These are phyloP conservation scores for Teratosphaeriaceae sp. DNA, from an alignment of 2,329 filamentous ascomycete species.

Conservation along the genomic window DNA sequence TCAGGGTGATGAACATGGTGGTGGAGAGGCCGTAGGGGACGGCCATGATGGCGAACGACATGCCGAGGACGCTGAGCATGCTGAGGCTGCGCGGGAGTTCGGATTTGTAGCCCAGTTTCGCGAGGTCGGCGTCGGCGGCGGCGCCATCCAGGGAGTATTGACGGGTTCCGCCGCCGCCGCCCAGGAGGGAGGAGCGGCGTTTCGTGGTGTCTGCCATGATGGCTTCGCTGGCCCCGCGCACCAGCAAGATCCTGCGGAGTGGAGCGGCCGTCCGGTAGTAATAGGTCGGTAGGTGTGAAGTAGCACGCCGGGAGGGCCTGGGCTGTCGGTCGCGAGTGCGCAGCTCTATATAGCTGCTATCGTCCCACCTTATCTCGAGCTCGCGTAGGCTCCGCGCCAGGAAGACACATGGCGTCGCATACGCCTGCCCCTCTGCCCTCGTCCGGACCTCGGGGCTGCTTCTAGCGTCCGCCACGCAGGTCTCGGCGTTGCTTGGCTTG, in stretches of 20 bases:
- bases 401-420: not conserved
- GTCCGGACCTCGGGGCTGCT: not conserved
- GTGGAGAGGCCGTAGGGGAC: slow-evolving; percentile 62
- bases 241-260: no score
- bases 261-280: no score
- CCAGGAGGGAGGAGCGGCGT: slow-evolving; percentile 1
- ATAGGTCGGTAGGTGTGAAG: no score
- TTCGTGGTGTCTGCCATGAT: not conserved
- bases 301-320: not conserved
- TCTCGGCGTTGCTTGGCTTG: no score
- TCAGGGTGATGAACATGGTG: slow-evolving; percentile 61
- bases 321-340: not conserved
- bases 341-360: not conserved
- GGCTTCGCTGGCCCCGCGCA: no score
- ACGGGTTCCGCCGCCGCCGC: no score
- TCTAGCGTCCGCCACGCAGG: no score
- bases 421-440: not conserved
- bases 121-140: slow-evolving; percentile 53
- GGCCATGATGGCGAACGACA: slow-evolving; percentile 71
- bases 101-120: slow-evolving; percentile 60
- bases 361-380: not conserved
- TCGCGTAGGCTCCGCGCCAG: no score
- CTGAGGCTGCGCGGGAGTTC: slow-evolving; percentile 60
- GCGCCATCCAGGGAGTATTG: slow-evolving; percentile 26
- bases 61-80: slow-evolving; percentile 62